These are phyloP conservation scores for Spathaspora girioi DNA, from an alignment of 805 yeast genomes.

Conservation along the genomic window DNA sequence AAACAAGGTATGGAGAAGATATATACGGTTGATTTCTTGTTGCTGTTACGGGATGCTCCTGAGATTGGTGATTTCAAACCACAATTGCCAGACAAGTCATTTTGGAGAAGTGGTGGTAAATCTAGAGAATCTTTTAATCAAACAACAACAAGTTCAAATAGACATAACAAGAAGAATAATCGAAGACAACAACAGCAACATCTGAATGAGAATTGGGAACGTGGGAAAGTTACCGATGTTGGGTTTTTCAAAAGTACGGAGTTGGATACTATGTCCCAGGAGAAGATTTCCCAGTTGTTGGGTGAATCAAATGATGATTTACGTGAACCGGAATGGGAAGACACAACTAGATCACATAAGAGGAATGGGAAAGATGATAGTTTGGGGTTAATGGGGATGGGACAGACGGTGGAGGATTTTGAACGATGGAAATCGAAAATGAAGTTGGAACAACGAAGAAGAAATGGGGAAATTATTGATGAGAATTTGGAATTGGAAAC, in stretches of 20 bases:
- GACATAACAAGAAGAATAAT: constrained; percentile 13
- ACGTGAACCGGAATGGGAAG: constrained; percentile 38
- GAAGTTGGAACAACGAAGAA: constrained; percentile 47
- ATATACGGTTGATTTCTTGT: constrained; percentile 26
- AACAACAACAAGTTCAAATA: constrained; percentile 8
- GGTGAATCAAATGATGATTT: constrained; percentile 32
- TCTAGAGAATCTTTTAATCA: constrained; percentile 10
- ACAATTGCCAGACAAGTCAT: constrained; percentile 43
- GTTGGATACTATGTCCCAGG: constrained; percentile 27
- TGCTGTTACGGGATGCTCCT: constrained; percentile 33
- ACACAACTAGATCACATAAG: not conserved
- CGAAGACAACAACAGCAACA: constrained; percentile 12
- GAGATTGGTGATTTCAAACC: constrained; percentile 26
- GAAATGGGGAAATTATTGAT: constrained; percentile 35
- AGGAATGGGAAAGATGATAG: constrained; percentile 18
- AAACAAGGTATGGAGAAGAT: constrained; percentile 6
- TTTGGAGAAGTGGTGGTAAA: constrained; percentile 44
- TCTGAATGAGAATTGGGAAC: constrained; percentile 26
- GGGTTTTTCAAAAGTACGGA: constrained; percentile 19
- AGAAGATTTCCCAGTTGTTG: constrained; percentile 31
- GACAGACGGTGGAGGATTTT: constrained; percentile 54
- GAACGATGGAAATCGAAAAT: constrained; percentile 56
- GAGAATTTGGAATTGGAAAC: constrained; percentile 11
- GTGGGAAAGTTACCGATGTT: constrained; percentile 13
- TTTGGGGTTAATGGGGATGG: constrained; percentile 23